Percentiles rank a stretch among this genome's conserved stretches.
phyloP scores from a whole-genome alignment of 768 basidiomycete species.

The Podaxis sp. region DNA sequence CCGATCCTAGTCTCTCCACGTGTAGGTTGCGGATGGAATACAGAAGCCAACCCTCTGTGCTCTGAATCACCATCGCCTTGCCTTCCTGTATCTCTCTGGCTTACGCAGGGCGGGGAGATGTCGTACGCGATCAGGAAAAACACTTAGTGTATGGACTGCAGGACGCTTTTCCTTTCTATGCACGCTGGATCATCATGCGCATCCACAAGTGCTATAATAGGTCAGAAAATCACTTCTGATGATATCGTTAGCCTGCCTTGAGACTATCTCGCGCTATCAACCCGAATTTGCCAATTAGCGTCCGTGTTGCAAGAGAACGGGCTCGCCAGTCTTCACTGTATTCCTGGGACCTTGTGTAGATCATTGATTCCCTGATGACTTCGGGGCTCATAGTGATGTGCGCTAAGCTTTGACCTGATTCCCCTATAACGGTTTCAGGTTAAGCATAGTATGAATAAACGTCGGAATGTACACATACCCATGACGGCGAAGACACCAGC shows the following conservation, averaged over 20 bases:
- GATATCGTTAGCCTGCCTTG: conserved; percentile 20
- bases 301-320: conserved; percentile 31
- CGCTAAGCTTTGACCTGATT: conserved; percentile 26
- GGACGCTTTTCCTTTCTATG: conserved; percentile 40
- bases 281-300: conserved; percentile 25
- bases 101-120: conserved; percentile 41
- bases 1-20: conserved; percentile 45
- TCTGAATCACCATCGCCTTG: conserved; percentile 25
- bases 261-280: conserved; percentile 29
- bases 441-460: conserved; percentile 26
- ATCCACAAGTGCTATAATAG: conserved; percentile 34
- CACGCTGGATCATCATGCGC: conserved; percentile 48
- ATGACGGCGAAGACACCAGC: conserved; percentile 28
- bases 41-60: conserved; percentile 37
- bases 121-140: conserved; percentile 21
- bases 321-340: conserved; percentile 26
- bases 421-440: conserved; percentile 26
- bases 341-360: conserved; percentile 24
- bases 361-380: conserved; percentile 30
- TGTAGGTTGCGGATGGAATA: conserved; percentile 48
- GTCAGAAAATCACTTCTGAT: background rate
- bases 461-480: conserved; percentile 30
- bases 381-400: conserved; percentile 25
- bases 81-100: conserved; percentile 29
- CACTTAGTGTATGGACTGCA: background rate